Conservation (phyloP, 768 basidiomycete genomes). For the Sarcomyxa edulis region DNA sequence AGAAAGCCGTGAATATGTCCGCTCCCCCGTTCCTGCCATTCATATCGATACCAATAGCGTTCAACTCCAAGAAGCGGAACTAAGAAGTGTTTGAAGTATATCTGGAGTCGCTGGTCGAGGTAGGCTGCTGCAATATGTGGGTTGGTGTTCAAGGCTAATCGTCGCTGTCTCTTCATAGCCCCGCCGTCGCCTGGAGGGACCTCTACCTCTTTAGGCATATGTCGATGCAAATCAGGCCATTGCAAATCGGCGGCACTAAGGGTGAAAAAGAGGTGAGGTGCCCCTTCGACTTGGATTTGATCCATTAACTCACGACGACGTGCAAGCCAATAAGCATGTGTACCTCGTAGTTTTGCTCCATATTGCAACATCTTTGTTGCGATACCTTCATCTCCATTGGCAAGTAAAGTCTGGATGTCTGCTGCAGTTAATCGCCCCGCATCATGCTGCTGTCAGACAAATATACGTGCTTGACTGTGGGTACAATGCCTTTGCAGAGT, state of each 20-base stretch:
- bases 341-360: slow-evolving; percentile 14
- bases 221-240: slow-evolving; percentile 24
- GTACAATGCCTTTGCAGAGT: slow-evolving; percentile 8
- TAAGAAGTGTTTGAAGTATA: slow-evolving; percentile 14
- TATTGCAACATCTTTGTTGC: slow-evolving; percentile 12
- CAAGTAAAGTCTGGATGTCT: slow-evolving; percentile 14
- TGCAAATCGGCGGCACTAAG: slow-evolving; percentile 22
- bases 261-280: slow-evolving; percentile 21
- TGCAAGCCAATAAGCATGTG: slow-evolving; percentile 17
- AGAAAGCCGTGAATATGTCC: slow-evolving; percentile 22
- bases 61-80: slow-evolving; percentile 11
- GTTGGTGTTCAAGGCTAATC: slow-evolving; percentile 16
- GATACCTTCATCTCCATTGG: slow-evolving; percentile 10
- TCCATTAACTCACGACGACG: slow-evolving; percentile 7
- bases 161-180: slow-evolving; percentile 5
- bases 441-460: slow-evolving; percentile 11
- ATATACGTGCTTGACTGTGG: slow-evolving; percentile 6
- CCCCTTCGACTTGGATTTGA: slow-evolving; percentile 13
- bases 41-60: slow-evolving; percentile 17
- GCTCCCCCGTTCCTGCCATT: slow-evolving; percentile 17
- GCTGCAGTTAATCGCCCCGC: slow-evolving; percentile 9
- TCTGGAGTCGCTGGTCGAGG: slow-evolving; percentile 14
- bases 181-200: slow-evolving; percentile 10
- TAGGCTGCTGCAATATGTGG: slow-evolving; percentile 18
- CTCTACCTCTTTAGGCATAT: slow-evolving; percentile 18